Conservation (phyloP, 2,329 filamentous ascomycete genomes). For the Xylariaceae sp. region DNA sequence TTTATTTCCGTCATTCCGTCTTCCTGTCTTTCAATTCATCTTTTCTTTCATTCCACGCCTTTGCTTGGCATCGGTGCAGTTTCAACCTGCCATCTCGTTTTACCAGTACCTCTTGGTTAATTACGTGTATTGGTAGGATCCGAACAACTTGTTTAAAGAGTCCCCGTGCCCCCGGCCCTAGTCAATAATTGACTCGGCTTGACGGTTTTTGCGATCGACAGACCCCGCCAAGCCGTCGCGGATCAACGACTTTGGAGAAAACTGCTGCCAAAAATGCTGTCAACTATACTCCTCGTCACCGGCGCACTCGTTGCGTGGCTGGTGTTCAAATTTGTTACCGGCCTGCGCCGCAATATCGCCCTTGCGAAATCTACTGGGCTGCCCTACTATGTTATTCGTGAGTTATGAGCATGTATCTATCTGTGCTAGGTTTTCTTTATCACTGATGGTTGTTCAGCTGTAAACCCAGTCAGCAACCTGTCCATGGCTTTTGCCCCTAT, state of each 20-base stretch:
- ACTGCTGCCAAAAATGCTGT: constrained; percentile 32
- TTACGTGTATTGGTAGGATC: too few relatives aligned
- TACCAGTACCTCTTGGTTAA: too few relatives aligned
- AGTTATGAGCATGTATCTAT: constrained; percentile 29
- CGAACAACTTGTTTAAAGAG: too few relatives aligned
- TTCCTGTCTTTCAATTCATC: too few relatives aligned
- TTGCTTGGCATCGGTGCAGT: too few relatives aligned
- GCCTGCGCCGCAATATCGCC: constrained; percentile 44
- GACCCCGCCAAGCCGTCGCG: background rate
- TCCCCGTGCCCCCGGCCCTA: background rate
- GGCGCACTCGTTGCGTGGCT: constrained; percentile 35
- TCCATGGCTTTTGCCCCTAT: constrained; percentile 54
- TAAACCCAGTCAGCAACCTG: constrained; percentile 45
- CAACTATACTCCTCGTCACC: constrained; percentile 36
- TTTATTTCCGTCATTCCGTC: too few relatives aligned
- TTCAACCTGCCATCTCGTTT: too few relatives aligned
- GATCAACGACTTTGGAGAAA: background rate
- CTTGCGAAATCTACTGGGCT: constrained; percentile 49
- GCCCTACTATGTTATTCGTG: constrained; percentile 52
- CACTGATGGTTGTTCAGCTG: constrained; percentile 37
- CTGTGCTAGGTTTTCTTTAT: background rate
- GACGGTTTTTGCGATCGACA: background rate
- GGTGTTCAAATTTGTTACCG: constrained; percentile 30
- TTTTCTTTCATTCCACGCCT: too few relatives aligned
- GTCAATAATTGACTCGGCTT: background rate